These are phyloP conservation scores for Kwoniella newhampshirensis DNA, from an alignment of 768 basidiomycete species.

Conservation along the genomic window DNA sequence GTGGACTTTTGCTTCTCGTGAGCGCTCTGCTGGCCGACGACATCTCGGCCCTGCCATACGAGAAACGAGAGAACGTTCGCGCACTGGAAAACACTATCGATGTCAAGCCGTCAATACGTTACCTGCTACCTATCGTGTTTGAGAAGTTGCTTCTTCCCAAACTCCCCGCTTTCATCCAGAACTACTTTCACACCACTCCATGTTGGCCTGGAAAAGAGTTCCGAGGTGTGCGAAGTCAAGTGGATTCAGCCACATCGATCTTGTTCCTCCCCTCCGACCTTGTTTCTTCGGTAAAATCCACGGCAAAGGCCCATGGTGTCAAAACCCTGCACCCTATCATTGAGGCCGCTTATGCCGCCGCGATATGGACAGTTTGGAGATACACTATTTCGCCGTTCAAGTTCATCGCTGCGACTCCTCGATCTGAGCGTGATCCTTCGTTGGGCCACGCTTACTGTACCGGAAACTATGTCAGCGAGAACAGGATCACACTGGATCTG, in stretches of 20 bases:
- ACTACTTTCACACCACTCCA: constrained; percentile 6
- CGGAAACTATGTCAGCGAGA: constrained; percentile 16
- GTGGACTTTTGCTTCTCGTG: constrained; percentile 8
- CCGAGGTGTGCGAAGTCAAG: neutral
- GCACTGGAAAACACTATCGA: constrained; percentile 6
- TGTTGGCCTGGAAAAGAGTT: constrained; percentile 12
- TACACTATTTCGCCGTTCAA: constrained; percentile 1
- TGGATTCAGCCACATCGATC: constrained; percentile 1
- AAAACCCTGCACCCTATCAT: constrained; percentile 24
- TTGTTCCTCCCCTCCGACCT: constrained; percentile 3
- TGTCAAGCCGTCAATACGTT: constrained; percentile 8
- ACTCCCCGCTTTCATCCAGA: constrained; percentile 18
- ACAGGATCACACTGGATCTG: neutral
- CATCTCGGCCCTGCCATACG: constrained; percentile 19
- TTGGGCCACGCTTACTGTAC: constrained; percentile 22
- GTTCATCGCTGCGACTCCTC: constrained; percentile 8
- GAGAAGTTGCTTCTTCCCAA: constrained; percentile 16
- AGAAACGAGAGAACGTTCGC: constrained; percentile 5
- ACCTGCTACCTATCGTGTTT: constrained; percentile 18
- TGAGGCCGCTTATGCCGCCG: constrained; percentile 7
- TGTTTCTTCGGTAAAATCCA: constrained; percentile 9
- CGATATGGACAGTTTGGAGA: constrained; percentile 19
- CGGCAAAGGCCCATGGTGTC: constrained; percentile 11
- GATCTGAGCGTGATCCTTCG: constrained; percentile 12
- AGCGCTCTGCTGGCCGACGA: constrained; percentile 9